Percentiles rank a stretch among this genome's conserved stretches.
phyloP scores from a whole-genome alignment of 1,284 basidiomycete genomes.

The Boletus smithii region DNA sequence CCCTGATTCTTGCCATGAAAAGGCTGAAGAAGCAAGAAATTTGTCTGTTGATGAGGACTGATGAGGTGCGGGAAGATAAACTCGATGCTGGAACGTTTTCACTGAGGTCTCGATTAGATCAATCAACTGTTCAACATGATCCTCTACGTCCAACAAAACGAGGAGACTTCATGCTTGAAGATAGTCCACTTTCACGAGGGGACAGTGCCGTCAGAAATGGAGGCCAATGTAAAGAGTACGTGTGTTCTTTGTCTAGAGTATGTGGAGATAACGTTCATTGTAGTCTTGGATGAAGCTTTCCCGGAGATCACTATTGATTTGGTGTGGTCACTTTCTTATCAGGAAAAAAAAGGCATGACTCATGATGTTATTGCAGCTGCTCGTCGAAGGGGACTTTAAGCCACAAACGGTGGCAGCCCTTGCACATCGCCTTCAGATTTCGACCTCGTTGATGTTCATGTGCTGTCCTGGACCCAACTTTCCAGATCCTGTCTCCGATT shows the following conservation, averaged over 20 bases:
- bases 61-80: conserved; percentile 50
- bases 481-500: conserved; percentile 28
- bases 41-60: conserved; percentile 56
- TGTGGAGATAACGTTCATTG: conserved; percentile 9
- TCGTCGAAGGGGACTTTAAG: conserved; percentile 47
- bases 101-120: conserved; percentile 42
- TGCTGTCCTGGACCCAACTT: conserved; percentile 30
- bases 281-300: conserved; percentile 60
- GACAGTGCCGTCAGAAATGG: conserved; percentile 52
- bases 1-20: conserved; percentile 41
- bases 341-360: neutral
- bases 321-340: conserved; percentile 30
- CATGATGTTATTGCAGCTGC: conserved; percentile 37
- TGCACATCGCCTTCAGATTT: conserved; percentile 28
- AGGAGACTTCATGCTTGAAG: conserved; percentile 64
- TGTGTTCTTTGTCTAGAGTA: neutral
- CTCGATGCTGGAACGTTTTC: neutral
- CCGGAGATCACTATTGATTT: conserved; percentile 59
- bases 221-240: conserved; percentile 59
- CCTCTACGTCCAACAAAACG: conserved; percentile 61
- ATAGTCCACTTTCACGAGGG: conserved; percentile 62
- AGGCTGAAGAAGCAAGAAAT: conserved; percentile 51
- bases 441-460: conserved; percentile 36
- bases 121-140: conserved; percentile 61
- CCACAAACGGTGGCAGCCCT: conserved; percentile 30